Conservation (phyloP, 2,329 filamentous ascomycete genomes). For the Furcasterigmium furcatum region DNA sequence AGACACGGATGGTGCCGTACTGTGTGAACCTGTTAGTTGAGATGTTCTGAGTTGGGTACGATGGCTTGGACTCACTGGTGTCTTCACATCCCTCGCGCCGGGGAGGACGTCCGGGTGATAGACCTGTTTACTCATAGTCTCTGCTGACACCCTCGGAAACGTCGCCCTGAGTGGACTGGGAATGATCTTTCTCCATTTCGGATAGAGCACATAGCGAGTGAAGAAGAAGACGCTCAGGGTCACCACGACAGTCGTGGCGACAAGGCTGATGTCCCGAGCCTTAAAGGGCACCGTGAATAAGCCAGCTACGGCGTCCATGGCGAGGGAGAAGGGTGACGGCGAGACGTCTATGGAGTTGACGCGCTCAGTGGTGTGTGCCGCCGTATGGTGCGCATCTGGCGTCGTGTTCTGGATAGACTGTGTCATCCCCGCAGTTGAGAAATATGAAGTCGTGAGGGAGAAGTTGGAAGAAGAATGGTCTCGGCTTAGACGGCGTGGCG, state of each 20-base stretch:
- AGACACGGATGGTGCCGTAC: slow-evolving; percentile 73
- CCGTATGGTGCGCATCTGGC: background rate
- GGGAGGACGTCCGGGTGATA: slow-evolving; percentile 70
- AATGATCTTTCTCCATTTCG: slow-evolving; percentile 33
- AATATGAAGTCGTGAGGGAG: too few relatives aligned
- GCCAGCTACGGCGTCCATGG: slow-evolving; percentile 24
- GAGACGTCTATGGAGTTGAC: background rate
- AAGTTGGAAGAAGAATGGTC: too few relatives aligned
- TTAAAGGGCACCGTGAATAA: slow-evolving; percentile 19
- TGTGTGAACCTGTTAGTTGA: slow-evolving; percentile 14
- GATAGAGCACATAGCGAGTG: slow-evolving; percentile 32
- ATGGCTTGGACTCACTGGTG: slow-evolving; percentile 44
- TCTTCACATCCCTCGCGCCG: slow-evolving; percentile 68
- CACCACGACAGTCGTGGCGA: slow-evolving; percentile 36
- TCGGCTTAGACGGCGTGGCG: too few relatives aligned
- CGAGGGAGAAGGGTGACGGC: background rate
- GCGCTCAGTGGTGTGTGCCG: background rate
- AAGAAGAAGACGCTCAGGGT: slow-evolving; percentile 35
- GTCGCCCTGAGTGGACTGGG: slow-evolving; percentile 40
- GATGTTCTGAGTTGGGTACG: background rate
- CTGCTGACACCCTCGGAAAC: slow-evolving; percentile 28
- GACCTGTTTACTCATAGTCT: slow-evolving; percentile 31
- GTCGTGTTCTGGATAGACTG: background rate
- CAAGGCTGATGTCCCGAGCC: slow-evolving; percentile 20
- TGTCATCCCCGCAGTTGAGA: background rate